Percentiles rank a stretch among this genome's conserved stretches.
phyloP scores from a whole-genome alignment of 768 basidiomycete genomes.

The Collybiopsis luxurians region DNA sequence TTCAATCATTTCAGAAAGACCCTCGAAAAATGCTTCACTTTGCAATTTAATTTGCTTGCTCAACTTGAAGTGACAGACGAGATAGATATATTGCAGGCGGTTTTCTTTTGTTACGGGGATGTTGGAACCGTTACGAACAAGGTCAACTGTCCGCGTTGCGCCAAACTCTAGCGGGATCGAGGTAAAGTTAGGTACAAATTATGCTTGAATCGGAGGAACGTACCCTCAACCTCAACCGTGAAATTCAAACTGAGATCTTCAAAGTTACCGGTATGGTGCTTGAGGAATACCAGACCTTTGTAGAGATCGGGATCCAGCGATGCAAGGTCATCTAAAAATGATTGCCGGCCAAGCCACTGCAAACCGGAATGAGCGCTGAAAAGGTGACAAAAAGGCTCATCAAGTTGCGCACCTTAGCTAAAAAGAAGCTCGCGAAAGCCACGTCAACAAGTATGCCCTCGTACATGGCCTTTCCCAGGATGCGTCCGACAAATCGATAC shows the following conservation, averaged over 20 bases:
- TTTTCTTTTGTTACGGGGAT: conserved; percentile 88
- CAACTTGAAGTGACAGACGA: conserved; percentile 85
- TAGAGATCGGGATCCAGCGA: conserved; percentile 93
- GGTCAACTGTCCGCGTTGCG: conserved; percentile 67
- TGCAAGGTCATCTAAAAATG: conserved; percentile 88
- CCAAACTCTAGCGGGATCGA: conserved; percentile 66
- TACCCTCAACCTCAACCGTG: conserved; percentile 83
- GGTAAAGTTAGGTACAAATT: conserved; percentile 3
- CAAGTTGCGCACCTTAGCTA: conserved; percentile 61
- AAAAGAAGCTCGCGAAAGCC: conserved; percentile 93
- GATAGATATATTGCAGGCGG: conserved; percentile 83
- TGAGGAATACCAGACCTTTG: conserved; percentile 87
- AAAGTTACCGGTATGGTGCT: conserved; percentile 82
- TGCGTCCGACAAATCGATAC: conserved; percentile 91
- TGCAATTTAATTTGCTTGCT: conserved; percentile 86
- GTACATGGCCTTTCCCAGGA: conserved; percentile 95
- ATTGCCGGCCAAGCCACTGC: conserved; percentile 90
- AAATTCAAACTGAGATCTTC: conserved; percentile 92
- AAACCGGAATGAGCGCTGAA: neutral
- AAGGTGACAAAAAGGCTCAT: neutral
- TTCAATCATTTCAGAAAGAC: conserved; percentile 89
- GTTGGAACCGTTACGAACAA: conserved; percentile 80
- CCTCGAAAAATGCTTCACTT: conserved; percentile 86
- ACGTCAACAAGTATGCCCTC: conserved; percentile 95
- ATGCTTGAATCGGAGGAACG: conserved; percentile 14